Conservation (phyloP, 176 grass and related monocot genomes). For the Hordeum marinum region DNA sequence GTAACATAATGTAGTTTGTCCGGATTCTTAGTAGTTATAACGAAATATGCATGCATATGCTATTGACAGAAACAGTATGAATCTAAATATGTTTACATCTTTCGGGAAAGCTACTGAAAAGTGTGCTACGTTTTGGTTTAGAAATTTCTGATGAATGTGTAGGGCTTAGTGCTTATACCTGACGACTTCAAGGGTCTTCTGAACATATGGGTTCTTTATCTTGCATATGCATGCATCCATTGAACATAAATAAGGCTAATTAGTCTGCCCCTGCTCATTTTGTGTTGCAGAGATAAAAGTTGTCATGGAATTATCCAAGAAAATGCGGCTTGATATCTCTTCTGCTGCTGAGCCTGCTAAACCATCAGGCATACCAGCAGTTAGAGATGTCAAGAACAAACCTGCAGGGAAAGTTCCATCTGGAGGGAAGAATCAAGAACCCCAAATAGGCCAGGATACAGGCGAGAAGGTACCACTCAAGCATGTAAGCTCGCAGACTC, state of each 20-base stretch:
- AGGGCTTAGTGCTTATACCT: not conserved
- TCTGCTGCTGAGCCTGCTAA: slow-evolving; percentile 27
- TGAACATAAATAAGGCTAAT: not conserved
- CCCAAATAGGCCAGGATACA: slow-evolving; percentile 8
- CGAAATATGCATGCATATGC: not conserved
- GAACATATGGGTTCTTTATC: not conserved
- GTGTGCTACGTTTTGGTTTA: not conserved
- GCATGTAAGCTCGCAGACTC: slow-evolving; percentile 7
- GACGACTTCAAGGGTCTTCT: slow-evolving; percentile 3
- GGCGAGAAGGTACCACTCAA: slow-evolving; percentile 13
- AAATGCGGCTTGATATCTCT: slow-evolving; percentile 37
- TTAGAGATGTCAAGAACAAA: slow-evolving; percentile 13
- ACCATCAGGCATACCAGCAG: slow-evolving; percentile 5
- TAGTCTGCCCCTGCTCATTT: not conserved
- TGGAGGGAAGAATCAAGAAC: slow-evolving; percentile 17
- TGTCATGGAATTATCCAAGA: slow-evolving; percentile 55
- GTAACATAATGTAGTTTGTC: not conserved
- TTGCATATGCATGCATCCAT: not conserved
- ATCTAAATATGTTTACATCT: not conserved
- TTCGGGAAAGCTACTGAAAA: not conserved
- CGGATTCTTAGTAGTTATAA: not conserved
- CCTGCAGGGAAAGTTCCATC: not conserved
- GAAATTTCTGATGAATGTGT: not conserved
- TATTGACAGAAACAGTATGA: not conserved
- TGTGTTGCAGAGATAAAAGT: slow-evolving; percentile 49